These are phyloP conservation scores for Ormosia semicastrata DNA, from an alignment of 306 rosid genomes.

Conservation along the genomic window DNA sequence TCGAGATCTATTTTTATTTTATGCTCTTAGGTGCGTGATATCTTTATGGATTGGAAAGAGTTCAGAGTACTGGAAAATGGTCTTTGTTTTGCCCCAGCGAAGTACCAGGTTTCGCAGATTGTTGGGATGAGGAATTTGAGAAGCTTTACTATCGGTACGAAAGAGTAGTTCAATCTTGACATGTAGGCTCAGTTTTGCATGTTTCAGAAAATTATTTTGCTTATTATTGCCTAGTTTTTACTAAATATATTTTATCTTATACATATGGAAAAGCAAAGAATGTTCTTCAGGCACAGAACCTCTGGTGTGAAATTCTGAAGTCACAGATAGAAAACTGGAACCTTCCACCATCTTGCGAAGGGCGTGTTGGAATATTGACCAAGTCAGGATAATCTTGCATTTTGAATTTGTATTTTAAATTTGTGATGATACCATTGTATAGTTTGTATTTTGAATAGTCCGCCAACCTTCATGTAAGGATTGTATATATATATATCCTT, in stretches of 20 bases:
- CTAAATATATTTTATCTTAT: conserved; percentile 7
- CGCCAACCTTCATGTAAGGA: no score
- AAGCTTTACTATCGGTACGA: conserved; percentile 65
- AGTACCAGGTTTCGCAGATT: conserved; percentile 87
- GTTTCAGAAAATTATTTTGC: background rate
- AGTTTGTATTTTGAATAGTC: no score
- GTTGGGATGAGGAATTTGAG: conserved; percentile 94
- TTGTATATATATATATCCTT: no score
- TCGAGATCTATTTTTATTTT: conserved; percentile 70
- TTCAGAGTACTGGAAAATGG: conserved; percentile 73
- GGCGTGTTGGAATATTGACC: no score
- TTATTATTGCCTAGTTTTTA: background rate
- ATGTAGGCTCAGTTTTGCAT: background rate
- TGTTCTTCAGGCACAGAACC: conserved; percentile 76
- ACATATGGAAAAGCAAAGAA: conserved; percentile 81
- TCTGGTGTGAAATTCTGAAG: conserved; percentile 87
- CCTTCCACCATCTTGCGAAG: conserved; percentile 18
- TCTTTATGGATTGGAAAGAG: conserved; percentile 97
- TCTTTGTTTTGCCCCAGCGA: conserved; percentile 88
- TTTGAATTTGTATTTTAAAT: no score
- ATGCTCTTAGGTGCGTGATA: conserved; percentile 95
- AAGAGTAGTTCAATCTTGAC: conserved; percentile 27
- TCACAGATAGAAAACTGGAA: conserved; percentile 98
- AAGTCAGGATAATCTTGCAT: no score
- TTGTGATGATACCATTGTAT: no score